Evolutionary conservation across 495 filamentous ascomycete species (phyloP).

Genomic region (Oleoguttula mirabilis): DNA sequence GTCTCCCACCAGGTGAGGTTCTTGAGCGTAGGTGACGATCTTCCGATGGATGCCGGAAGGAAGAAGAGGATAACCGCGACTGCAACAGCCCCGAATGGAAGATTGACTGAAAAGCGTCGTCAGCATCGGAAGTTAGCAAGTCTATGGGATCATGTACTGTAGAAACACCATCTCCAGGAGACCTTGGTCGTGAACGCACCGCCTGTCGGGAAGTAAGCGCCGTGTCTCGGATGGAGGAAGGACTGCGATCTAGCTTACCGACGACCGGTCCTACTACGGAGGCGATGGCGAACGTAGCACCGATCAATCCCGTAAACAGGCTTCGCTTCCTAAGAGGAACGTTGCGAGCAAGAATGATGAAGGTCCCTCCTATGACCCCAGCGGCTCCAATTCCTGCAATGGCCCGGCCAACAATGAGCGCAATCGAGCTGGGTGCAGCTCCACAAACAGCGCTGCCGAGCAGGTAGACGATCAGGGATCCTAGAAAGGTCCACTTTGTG

Average conservation of each 20-base stretch:
- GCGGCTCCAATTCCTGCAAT: not conserved
- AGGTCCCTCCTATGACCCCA: not conserved
- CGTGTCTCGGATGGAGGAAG: too few relatives aligned
- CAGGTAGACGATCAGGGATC: not conserved
- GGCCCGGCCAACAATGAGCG: not conserved
- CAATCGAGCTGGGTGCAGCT: not conserved
- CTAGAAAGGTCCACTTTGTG: not conserved
- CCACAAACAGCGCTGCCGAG: not conserved
- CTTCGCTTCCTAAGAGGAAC: not conserved
- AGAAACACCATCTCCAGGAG: constrained; percentile 28
- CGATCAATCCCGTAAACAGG: not conserved
- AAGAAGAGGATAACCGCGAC: too few relatives aligned
- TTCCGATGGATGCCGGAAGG: too few relatives aligned
- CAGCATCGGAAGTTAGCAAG: too few relatives aligned
- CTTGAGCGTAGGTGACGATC: too few relatives aligned
- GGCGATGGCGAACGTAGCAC: not conserved
- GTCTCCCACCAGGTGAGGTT: too few relatives aligned
- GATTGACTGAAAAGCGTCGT: too few relatives aligned
- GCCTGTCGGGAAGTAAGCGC: too few relatives aligned
- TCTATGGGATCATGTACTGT: not conserved
- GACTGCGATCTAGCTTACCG: too few relatives aligned
- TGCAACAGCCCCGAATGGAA: too few relatives aligned
- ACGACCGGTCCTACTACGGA: not conserved
- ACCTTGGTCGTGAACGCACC: constrained; percentile 29
- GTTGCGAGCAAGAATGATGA: not conserved